phyloP scores from a whole-genome alignment of 176 grass and related monocot genomes.

The Triticum urartu region DNA sequence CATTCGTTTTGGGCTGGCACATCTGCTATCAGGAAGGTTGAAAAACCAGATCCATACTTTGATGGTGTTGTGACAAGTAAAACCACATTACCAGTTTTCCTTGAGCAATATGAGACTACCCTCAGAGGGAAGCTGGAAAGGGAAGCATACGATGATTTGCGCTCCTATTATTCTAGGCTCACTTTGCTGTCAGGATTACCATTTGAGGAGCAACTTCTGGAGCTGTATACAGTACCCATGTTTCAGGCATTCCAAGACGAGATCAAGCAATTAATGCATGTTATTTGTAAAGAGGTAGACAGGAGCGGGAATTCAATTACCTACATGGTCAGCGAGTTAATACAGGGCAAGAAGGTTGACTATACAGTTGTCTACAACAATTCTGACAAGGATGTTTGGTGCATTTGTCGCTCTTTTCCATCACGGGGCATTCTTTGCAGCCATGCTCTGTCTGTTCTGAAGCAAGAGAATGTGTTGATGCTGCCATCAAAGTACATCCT shows the following conservation, averaged over 20 bases:
- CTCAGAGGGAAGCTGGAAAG: conserved; percentile 75
- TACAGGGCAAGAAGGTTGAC: conserved; percentile 78
- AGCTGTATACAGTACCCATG: conserved; percentile 83
- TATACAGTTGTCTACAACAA: conserved; percentile 83
- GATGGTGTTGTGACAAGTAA: conserved; percentile 69
- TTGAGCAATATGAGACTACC: conserved; percentile 72
- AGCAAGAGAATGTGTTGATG: conserved; percentile 75
- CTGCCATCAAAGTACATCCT: conserved; percentile 83
- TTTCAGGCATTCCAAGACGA: conserved; percentile 89
- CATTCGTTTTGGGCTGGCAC: conserved; percentile 87
- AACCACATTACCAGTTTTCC: conserved; percentile 74
- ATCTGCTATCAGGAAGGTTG: conserved; percentile 69
- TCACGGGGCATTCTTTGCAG: conserved; percentile 92
- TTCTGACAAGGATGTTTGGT: conserved; percentile 84
- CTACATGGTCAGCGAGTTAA: conserved; percentile 70
- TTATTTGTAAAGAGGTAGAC: conserved; percentile 66
- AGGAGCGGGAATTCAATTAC: conserved; percentile 62
- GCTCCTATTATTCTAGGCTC: conserved; percentile 80
- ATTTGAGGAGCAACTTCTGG: conserved; percentile 83
- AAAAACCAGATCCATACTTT: conserved; percentile 80
- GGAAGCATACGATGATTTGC: conserved; percentile 89
- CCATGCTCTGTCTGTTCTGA: conserved; percentile 78
- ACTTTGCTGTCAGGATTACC: conserved; percentile 71
- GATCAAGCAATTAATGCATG: conserved; percentile 91
- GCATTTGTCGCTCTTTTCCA: conserved; percentile 87